Conservation (phyloP, 2,329 filamentous ascomycete species). For the Xylariaceae sp. region DNA sequence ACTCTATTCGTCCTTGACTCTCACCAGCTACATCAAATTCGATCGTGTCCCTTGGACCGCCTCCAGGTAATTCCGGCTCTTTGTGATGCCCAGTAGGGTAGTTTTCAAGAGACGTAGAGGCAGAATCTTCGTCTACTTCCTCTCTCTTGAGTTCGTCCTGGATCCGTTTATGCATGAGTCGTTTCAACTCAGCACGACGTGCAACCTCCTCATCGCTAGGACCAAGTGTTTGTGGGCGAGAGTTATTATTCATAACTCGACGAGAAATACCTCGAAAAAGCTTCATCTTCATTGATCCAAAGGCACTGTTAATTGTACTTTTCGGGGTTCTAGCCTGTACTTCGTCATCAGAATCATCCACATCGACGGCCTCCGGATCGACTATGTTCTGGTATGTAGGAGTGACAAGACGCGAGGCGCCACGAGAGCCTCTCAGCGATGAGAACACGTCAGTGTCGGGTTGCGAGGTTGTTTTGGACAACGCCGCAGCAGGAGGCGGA, state of each 20-base stretch:
- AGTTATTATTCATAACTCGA: conserved; percentile 38
- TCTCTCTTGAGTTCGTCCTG: conserved; percentile 53
- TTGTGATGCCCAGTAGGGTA: conserved; percentile 26
- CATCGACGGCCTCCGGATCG: conserved; percentile 35
- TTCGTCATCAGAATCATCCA: conserved; percentile 36
- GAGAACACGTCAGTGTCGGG: conserved; percentile 20
- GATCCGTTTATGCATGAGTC: conserved; percentile 54
- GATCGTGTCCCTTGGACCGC: conserved; percentile 47
- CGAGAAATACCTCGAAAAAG: conserved; percentile 45
- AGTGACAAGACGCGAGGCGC: conserved; percentile 20
- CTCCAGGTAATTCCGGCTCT: conserved; percentile 29
- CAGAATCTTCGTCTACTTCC: conserved; percentile 33
- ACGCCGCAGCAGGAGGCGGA: conserved; percentile 21
- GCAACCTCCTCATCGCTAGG: conserved; percentile 51
- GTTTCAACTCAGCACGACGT: conserved; percentile 52
- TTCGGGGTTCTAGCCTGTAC: conserved; percentile 11
- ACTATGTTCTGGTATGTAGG: conserved; percentile 26
- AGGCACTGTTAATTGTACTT: conserved; percentile 33
- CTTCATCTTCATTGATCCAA: conserved; percentile 43
- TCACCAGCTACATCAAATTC: conserved; percentile 38
- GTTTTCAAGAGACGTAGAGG: conserved; percentile 22
- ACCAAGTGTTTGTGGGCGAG: conserved; percentile 37
- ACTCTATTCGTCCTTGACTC: background rate
- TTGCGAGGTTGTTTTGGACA: conserved; percentile 18
- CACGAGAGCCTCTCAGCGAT: conserved; percentile 15